Percentiles rank a stretch among this genome's conserved stretches.
These are phyloP conservation scores for Saccharomycopsis javanensis DNA, from an alignment of 805 yeast genomes.

Conservation along the genomic window DNA sequence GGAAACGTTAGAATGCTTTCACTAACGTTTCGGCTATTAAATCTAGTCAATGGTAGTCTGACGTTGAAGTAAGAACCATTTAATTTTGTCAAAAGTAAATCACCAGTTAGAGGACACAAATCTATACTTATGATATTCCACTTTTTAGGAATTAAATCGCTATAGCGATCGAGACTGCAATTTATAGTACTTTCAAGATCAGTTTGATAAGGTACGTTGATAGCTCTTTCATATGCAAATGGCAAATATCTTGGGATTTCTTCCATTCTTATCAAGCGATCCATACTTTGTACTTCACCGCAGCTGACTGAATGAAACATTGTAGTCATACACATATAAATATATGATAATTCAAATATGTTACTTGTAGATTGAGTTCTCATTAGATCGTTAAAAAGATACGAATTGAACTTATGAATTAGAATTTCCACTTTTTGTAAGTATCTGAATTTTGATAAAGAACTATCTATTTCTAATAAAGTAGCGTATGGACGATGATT, in stretches of 20 bases:
- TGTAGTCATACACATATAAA: not conserved
- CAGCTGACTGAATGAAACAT: not conserved
- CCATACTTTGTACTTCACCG: not conserved
- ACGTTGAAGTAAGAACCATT: conserved; percentile 35
- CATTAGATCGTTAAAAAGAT: not conserved
- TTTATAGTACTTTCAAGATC: not conserved
- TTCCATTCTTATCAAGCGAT: not conserved
- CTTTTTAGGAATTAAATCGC: conserved; percentile 29
- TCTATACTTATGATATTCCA: conserved; percentile 60
- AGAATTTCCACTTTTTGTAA: not conserved
- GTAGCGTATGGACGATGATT: no score
- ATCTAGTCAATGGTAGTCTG: conserved; percentile 52
- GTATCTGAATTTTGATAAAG: not conserved
- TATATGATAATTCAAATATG: not conserved
- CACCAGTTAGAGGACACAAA: conserved; percentile 46
- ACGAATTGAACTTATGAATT: not conserved
- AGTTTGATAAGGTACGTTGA: not conserved
- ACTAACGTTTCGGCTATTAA: conserved; percentile 35
- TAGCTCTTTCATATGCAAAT: conserved; percentile 13
- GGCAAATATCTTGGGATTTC: conserved; percentile 15
- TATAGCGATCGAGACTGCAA: not conserved
- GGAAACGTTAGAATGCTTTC: conserved; percentile 34
- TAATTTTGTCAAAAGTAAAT: conserved; percentile 44
- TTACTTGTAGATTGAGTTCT: not conserved
- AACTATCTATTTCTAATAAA: not conserved